A percentile compares a stretch with the other conserved stretches of the same genome.
These are phyloP conservation scores for Triadica sebifera DNA, from an alignment of 345 rosid species.

Conservation along the genomic window DNA sequence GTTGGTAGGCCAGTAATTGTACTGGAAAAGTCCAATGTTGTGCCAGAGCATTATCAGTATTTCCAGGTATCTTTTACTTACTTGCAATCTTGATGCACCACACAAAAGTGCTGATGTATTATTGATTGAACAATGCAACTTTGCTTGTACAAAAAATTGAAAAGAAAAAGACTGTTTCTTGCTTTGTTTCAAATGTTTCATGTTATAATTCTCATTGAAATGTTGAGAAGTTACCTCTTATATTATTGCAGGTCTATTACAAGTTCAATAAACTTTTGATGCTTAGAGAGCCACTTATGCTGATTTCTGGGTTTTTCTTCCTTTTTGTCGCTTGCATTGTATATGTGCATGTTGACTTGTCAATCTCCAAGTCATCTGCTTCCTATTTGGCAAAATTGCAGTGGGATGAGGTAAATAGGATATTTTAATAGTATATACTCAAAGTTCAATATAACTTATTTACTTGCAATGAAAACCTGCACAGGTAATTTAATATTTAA, in stretches of 20 bases:
- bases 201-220: background rate
- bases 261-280: constrained; percentile 74
- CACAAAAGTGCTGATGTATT: background rate
- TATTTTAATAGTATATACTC: background rate
- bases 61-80: constrained; percentile 63
- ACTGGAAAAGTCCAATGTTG: constrained; percentile 71
- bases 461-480: background rate
- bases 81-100: background rate
- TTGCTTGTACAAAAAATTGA: background rate
- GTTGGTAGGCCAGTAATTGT: constrained; percentile 83
- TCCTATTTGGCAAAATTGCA: constrained; percentile 90
- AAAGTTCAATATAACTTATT: background rate
- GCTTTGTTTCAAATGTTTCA: too few relatives aligned
- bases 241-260: constrained; percentile 66
- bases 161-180: too few relatives aligned
- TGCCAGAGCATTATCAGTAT: constrained; percentile 85
- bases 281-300: constrained; percentile 87
- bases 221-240: background rate
- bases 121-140: background rate
- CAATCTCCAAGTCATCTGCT: constrained; percentile 91
- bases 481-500: background rate
- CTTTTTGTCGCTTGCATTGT: constrained; percentile 69
- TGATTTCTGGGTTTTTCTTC: constrained; percentile 71
- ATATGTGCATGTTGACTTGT: constrained; percentile 73
- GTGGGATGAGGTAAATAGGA: constrained; percentile 80